Base-by-base conservation (phyloP, 1,284 basidiomycete genomes). In the Moesziomyces sp. region DNA sequence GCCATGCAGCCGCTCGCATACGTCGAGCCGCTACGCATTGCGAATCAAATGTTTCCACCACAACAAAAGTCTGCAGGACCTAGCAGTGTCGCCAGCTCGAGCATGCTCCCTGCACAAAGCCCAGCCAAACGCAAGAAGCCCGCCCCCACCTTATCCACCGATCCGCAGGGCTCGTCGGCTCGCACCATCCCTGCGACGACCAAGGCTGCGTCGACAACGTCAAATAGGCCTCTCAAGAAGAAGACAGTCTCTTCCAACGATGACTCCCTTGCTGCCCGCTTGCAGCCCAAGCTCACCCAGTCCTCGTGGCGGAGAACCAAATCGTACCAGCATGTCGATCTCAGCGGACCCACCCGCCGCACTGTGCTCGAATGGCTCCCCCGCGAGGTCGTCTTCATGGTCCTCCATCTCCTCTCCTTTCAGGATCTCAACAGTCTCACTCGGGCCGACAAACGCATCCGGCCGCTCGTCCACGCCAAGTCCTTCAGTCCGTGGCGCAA, bases 281-380 rank as follows among this genome's bases (percentile, higher is more conserved):
- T 68, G n/a, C 71, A 74, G 48, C 71, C 71, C 26, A 65, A 69
- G 33, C 65, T 74, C 26, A 57, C 65, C 7, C 52, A 56, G 10
- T 52, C 65, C 16, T 69, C 61, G 8, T 74, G 71, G 71, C 53
- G 71, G 18, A 48, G 71, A 18, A 55, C 61, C 30, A 68, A 65
- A 33, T 74, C 71, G 16, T 59, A 74, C 44, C 71, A 74, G 49
- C 66, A 68, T 26, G 62, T 46, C 18, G 58, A 68, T 45, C 71
- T 74, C 21, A 59, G 14, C 40, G 64, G 70, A 0, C 55, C 72
- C 5, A 59, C 58, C 14, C 76, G 76, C 13, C 58, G 77, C 3
- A 79, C 77, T 8, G 63, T 79, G 6, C 75, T 79, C 24, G 77
- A 79, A 56, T 79, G 78, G 64, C 74, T 80, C 18, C 74, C 74